These are phyloP conservation scores for Cercospora janseana DNA, from an alignment of 2,329 filamentous ascomycete species.

Conservation along the genomic window DNA sequence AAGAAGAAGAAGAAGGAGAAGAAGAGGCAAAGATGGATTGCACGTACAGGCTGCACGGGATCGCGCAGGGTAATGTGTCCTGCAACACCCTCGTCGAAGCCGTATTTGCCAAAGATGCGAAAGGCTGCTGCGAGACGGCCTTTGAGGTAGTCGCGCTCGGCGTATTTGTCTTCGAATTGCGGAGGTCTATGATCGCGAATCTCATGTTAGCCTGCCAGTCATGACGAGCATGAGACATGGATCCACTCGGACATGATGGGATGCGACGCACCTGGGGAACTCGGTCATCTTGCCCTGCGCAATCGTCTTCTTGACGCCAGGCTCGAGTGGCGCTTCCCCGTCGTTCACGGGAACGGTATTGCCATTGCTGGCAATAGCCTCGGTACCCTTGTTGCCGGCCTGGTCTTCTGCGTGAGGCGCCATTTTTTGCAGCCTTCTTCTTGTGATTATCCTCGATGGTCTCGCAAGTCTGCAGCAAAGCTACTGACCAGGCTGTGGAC, in stretches of 20 bases:
- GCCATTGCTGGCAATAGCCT: slow-evolving; percentile 28
- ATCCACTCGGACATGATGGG: too few relatives aligned
- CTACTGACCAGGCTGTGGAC: slow-evolving; percentile 1
- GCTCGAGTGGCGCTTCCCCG: slow-evolving; percentile 35
- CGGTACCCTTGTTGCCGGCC: slow-evolving; percentile 9
- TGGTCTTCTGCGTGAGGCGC: slow-evolving; percentile 36
- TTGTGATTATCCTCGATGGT: background rate
- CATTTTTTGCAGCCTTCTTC: slow-evolving; percentile 23
- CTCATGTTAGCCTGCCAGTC: background rate
- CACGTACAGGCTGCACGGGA: slow-evolving; percentile 32
- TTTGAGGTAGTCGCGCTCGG: slow-evolving; percentile 44
- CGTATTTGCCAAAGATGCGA: slow-evolving; percentile 44
- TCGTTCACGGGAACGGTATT: slow-evolving; percentile 32
- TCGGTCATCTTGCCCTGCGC: slow-evolving; percentile 34
- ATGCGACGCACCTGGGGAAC: slow-evolving; percentile 30
- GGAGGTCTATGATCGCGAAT: slow-evolving; percentile 24
- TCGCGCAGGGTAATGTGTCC: slow-evolving; percentile 47
- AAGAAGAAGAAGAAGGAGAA: too few relatives aligned
- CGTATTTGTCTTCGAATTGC: slow-evolving; percentile 40
- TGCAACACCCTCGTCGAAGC: slow-evolving; percentile 43
- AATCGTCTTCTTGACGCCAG: slow-evolving; percentile 36
- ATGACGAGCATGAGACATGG: too few relatives aligned
- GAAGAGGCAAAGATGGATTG: too few relatives aligned
- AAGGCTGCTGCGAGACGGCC: slow-evolving; percentile 48
- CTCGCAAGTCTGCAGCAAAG: background rate